phyloP scores from a whole-genome alignment of 2,329 filamentous ascomycete species.

The Monosporascus cannonballus region DNA sequence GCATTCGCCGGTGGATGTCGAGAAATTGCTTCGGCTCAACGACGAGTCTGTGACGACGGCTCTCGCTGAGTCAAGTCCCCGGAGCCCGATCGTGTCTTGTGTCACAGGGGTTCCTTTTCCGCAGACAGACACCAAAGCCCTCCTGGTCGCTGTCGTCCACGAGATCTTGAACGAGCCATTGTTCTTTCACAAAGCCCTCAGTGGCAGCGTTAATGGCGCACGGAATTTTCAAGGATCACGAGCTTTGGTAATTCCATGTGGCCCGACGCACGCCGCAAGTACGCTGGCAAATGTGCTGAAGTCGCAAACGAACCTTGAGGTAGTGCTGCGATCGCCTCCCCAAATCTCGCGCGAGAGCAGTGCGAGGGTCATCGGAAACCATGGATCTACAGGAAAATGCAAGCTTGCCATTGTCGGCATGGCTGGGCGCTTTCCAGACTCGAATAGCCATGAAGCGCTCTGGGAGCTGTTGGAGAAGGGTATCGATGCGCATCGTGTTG shows the following conservation, averaged over 20 bases:
- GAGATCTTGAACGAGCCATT: constrained; percentile 47
- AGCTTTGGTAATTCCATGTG: constrained; percentile 43
- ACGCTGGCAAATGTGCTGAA: constrained; percentile 39
- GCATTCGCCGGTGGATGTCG: constrained; percentile 37
- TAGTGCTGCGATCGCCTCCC: constrained; percentile 33
- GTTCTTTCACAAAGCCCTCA: constrained; percentile 41
- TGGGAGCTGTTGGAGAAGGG: constrained; percentile 73
- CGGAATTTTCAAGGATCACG: constrained; percentile 31
- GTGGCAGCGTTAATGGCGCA: constrained; percentile 39
- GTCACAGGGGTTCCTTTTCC: constrained; percentile 37
- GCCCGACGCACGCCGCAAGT: constrained; percentile 42
- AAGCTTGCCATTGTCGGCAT: constrained; percentile 85
- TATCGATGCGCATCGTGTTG: constrained; percentile 63
- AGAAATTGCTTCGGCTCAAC: constrained; percentile 38
- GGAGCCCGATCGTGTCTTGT: constrained; percentile 45
- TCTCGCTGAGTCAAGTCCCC: constrained; percentile 36
- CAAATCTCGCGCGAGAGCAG: constrained; percentile 29
- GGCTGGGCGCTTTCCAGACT: constrained; percentile 70
- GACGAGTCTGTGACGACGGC: constrained; percentile 31
- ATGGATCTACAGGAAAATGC: constrained; percentile 43
- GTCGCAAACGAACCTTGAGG: constrained; percentile 34
- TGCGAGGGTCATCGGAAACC: constrained; percentile 36
- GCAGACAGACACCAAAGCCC: constrained; percentile 32
- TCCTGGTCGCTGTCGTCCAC: constrained; percentile 37
- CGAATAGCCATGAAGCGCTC: constrained; percentile 63